Evolutionary conservation across 768 basidiomycete species (phyloP).

Genomic region (Paxillus ammoniavirescens): DNA sequence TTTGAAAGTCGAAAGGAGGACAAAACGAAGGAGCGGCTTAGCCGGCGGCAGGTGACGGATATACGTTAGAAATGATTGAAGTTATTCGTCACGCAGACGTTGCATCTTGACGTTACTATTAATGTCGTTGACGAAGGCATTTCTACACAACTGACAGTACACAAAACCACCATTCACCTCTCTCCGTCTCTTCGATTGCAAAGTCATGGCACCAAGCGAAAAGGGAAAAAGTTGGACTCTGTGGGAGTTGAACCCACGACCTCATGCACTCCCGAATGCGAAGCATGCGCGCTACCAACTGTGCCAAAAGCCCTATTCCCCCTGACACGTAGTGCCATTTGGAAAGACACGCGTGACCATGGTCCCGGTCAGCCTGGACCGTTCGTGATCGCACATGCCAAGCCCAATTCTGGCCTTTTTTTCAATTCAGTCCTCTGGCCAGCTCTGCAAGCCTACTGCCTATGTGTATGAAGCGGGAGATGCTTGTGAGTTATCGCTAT

Average conservation of each 20-base stretch:
- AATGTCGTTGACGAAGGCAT: neutral
- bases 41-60: no score
- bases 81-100: neutral
- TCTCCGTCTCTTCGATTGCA: no score
- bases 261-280: constrained; percentile 49
- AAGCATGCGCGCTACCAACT: constrained; percentile 64
- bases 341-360: neutral
- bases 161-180: no score
- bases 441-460: no score
- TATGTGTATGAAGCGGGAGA: no score
- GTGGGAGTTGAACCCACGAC: constrained; percentile 59
- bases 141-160: neutral
- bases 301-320: constrained; percentile 47
- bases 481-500: no score
- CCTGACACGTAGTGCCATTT: no score
- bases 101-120: neutral
- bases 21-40: neutral
- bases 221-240: constrained; percentile 39
- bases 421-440: no score
- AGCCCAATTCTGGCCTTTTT: no score
- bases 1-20: constrained; percentile 6
- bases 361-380: no score
- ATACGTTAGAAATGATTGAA: no score
- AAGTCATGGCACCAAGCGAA: neutral
- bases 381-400: no score